These are phyloP conservation scores for Clavispora carvajalis DNA, from an alignment of 805 yeast species.

Conservation along the genomic window DNA sequence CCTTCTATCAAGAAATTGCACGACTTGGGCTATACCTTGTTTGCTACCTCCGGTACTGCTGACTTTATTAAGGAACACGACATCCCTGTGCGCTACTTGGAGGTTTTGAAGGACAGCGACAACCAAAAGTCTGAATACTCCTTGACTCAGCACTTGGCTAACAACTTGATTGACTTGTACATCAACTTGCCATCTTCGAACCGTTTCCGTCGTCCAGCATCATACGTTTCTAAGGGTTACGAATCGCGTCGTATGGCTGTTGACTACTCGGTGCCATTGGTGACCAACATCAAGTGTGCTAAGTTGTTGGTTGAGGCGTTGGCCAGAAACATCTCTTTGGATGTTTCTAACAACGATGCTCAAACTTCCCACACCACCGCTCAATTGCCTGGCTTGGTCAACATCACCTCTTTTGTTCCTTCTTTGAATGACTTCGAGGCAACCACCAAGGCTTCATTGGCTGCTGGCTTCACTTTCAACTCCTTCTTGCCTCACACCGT, in stretches of 20 bases:
- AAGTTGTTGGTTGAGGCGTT: conserved; percentile 93
- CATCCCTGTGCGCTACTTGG: conserved; percentile 91
- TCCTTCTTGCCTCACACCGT: conserved; percentile 71
- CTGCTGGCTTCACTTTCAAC: conserved; percentile 84
- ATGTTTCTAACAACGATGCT: conserved; percentile 73
- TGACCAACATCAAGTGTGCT: conserved; percentile 96
- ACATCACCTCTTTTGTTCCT: conserved; percentile 76
- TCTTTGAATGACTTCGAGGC: conserved; percentile 62
- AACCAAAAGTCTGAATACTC: conserved; percentile 91
- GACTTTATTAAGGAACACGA: conserved; percentile 95
- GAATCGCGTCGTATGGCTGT: conserved; percentile 99
- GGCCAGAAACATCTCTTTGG: conserved; percentile 61
- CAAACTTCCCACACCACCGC: conserved; percentile 86
- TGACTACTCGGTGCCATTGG: conserved; percentile 95
- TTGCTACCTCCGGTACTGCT: conserved; percentile 99
- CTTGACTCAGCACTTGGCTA: conserved; percentile 91
- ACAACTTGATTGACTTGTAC: conserved; percentile 92
- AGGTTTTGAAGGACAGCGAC: conserved; percentile 68
- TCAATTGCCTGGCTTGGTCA: conserved; percentile 80
- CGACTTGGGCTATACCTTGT: conserved; percentile 82
- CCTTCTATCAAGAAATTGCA: conserved; percentile 79
- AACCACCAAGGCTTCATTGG: conserved; percentile 64
- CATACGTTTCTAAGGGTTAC: conserved; percentile 96
- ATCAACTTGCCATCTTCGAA: conserved; percentile 95
- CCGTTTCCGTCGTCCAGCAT: conserved; percentile 98